Evolutionary conservation across 352 stramenopile genomes (phyloP).

Genomic region (Elongisporangium undulatum): DNA sequence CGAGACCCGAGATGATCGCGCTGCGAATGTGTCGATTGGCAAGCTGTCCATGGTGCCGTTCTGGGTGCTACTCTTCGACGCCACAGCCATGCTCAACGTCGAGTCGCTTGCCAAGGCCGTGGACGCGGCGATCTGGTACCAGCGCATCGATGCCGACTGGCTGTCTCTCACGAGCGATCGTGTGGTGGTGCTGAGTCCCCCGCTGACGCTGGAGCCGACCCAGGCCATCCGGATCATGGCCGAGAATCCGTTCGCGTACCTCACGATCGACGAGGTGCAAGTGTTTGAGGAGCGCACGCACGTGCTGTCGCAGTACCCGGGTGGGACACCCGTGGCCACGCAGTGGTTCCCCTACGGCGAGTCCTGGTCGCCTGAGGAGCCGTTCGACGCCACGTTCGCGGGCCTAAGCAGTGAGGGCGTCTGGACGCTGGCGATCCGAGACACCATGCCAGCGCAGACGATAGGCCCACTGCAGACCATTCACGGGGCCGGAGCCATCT

Average conservation of each 20-base stretch:
- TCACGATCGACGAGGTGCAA: constrained; percentile 76
- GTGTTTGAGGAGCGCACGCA: constrained; percentile 55
- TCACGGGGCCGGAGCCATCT: constrained; percentile 50
- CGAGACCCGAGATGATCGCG: constrained; percentile 13
- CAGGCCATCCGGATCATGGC: constrained; percentile 65
- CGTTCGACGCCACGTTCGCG: constrained; percentile 44
- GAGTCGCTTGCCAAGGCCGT: constrained; percentile 55
- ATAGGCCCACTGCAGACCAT: constrained; percentile 1
- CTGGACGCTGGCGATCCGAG: constrained; percentile 56
- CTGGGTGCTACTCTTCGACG: constrained; percentile 78
- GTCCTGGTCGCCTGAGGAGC: constrained; percentile 64
- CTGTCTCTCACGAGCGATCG: constrained; percentile 12
- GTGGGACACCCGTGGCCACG: constrained; percentile 45
- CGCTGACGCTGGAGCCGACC: constrained; percentile 6
- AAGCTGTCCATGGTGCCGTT: constrained; percentile 66
- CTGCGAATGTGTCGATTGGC: constrained; percentile 10
- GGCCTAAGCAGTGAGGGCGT: constrained; percentile 40
- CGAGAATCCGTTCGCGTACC: constrained; percentile 23
- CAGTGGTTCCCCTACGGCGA: constrained; percentile 35
- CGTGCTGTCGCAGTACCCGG: constrained; percentile 50
- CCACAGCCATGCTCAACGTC: constrained; percentile 40
- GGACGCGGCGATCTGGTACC: constrained; percentile 38
- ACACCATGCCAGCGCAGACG: constrained; percentile 18
- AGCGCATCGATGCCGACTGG: constrained; percentile 19
- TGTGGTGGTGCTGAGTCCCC: constrained; percentile 38